Percentiles rank a stretch among this genome's conserved stretches.
These are phyloP conservation scores for Russula brevipes DNA, from an alignment of 768 basidiomycete genomes.

Conservation along the genomic window DNA sequence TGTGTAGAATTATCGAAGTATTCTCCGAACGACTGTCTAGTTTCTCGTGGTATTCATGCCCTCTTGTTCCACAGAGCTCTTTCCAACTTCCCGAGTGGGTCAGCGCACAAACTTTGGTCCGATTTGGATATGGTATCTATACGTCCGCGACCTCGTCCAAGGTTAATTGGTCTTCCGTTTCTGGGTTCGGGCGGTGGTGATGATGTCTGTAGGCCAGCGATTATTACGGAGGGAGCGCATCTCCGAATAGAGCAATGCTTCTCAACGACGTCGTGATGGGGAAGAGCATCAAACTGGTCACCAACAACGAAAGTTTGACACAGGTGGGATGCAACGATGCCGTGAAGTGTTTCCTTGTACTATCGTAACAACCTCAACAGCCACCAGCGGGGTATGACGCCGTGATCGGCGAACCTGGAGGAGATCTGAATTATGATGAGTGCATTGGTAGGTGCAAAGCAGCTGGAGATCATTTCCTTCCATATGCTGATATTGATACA, in stretches of 20 bases:
- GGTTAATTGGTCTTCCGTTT: conserved; percentile 14
- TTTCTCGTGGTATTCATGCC: not conserved
- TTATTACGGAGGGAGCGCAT: conserved; percentile 21
- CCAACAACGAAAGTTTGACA: conserved; percentile 16
- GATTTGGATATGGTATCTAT: conserved; percentile 29
- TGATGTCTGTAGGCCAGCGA: conserved; percentile 25
- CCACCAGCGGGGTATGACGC: conserved; percentile 28
- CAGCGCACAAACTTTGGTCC: conserved; percentile 26
- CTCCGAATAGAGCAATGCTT: conserved; percentile 26
- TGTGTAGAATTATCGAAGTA: conserved; percentile 29
- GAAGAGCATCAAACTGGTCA: conserved; percentile 21
- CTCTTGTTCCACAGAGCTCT: conserved; percentile 20
- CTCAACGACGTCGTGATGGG: conserved; percentile 30
- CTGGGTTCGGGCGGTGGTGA: not conserved
- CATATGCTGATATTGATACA: not conserved
- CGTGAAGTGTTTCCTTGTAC: not conserved
- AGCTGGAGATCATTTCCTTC: not conserved
- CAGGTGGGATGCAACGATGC: conserved; percentile 16
- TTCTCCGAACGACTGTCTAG: too few relatives aligned
- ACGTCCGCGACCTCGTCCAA: conserved; percentile 31
- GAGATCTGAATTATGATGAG: conserved; percentile 30
- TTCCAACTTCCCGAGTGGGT: conserved; percentile 23
- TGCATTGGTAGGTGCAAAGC: conserved; percentile 25
- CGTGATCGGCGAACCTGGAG: conserved; percentile 30
- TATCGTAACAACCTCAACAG: conserved; percentile 7